Evolutionary conservation across 176 grass and related monocot species (phyloP).

Genomic region (Musa itinerans): DNA sequence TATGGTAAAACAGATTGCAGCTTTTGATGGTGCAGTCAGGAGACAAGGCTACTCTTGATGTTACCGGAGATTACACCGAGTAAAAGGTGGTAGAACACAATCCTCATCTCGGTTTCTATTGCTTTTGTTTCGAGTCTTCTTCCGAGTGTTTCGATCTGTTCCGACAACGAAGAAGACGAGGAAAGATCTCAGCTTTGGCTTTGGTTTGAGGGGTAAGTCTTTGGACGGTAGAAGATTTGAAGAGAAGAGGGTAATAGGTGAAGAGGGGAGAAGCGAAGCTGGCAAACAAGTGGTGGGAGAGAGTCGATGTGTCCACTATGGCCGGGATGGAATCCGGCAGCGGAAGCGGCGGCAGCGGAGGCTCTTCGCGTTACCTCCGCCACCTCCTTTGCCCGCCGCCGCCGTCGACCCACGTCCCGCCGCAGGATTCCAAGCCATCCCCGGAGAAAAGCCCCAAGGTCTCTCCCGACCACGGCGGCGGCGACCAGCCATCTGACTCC

Average conservation of each 20-base stretch:
- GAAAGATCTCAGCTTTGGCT: neutral
- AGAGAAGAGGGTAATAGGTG: neutral
- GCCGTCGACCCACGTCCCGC: constrained; percentile 9
- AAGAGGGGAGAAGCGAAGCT: constrained; percentile 1
- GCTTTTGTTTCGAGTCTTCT: too few species aligned
- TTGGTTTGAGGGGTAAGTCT: neutral
- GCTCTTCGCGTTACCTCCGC: constrained; percentile 52
- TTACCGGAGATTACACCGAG: neutral
- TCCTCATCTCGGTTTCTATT: too few species aligned
- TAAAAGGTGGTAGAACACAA: too few species aligned
- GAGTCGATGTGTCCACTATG: constrained; percentile 16
- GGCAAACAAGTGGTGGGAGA: constrained; percentile 25
- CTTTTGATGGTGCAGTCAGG: constrained; percentile 3
- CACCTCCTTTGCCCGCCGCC: constrained; percentile 34
- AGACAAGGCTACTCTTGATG: neutral
- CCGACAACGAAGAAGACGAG: neutral
- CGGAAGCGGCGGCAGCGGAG: neutral
- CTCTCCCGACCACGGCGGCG: neutral
- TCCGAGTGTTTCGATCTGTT: too few species aligned
- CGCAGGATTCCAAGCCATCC: neutral
- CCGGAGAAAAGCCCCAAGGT: constrained; percentile 10
- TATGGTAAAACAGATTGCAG: constrained; percentile 1
- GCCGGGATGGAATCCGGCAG: constrained; percentile 9
- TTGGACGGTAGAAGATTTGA: neutral
- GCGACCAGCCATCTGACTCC: neutral